These are phyloP conservation scores for Alternaria sp. DNA, from an alignment of 2,329 filamentous ascomycete genomes.

Conservation along the genomic window DNA sequence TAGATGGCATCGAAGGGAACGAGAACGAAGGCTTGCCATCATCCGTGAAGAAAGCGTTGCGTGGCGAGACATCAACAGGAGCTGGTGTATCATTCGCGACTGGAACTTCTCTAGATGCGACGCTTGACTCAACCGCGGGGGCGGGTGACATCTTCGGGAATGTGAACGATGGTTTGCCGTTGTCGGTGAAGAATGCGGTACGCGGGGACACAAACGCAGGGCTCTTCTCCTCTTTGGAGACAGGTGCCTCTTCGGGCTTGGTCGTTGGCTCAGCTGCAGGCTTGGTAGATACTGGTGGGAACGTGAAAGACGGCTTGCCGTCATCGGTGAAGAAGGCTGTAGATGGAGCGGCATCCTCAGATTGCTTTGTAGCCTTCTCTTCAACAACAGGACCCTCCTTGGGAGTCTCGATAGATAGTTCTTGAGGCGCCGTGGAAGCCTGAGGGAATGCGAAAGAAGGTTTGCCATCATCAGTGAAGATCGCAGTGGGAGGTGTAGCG, in stretches of 20 bases:
- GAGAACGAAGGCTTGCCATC: slow-evolving; percentile 13
- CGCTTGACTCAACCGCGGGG: not conserved
- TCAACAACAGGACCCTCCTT: not conserved
- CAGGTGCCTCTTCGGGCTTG: not conserved
- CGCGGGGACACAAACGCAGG: slow-evolving; percentile 7
- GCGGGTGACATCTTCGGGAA: not conserved
- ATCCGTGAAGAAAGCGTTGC: slow-evolving; percentile 13
- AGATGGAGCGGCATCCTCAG: not conserved
- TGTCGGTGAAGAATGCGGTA: slow-evolving; percentile 14
- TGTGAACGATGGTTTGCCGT: slow-evolving; percentile 10
- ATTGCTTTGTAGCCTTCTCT: not conserved
- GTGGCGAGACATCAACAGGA: slow-evolving; percentile 6
- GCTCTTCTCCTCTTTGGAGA: not conserved
- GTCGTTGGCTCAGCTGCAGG: not conserved
- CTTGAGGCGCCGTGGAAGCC: not conserved
- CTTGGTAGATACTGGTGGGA: not conserved
- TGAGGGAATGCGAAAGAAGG: slow-evolving; percentile 1
- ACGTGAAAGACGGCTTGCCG: slow-evolving; percentile 7
- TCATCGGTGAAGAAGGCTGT: slow-evolving; percentile 7
- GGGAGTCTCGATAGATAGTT: not conserved
- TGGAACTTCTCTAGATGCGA: not conserved
- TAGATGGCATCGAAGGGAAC: not conserved
- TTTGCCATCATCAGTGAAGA: slow-evolving; percentile 11
- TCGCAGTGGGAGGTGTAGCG: not conserved
- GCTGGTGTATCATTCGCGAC: not conserved